Evolutionary conservation across 176 grass and related monocot species (phyloP).

Genomic region (Avena atlantica): DNA sequence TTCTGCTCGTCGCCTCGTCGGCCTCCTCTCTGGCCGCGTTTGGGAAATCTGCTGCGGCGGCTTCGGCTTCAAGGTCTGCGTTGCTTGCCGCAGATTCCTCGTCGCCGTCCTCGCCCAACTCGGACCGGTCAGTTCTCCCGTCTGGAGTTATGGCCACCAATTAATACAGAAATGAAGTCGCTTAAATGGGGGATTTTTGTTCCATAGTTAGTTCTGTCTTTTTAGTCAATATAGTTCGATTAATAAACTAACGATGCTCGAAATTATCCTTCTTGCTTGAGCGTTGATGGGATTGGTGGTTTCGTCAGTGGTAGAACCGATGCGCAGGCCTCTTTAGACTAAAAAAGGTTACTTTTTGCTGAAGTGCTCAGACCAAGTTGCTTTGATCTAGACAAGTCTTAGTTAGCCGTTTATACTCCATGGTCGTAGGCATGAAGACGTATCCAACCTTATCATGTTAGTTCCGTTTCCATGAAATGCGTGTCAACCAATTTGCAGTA

Average conservation of each 20-base stretch:
- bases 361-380: neutral
- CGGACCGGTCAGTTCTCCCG: constrained; percentile 54
- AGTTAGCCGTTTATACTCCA: neutral
- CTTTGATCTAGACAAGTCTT: constrained; percentile 28
- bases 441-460: neutral
- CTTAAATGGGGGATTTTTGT: constrained; percentile 43
- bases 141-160: neutral
- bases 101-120: constrained; percentile 54
- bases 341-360: neutral
- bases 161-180: neutral
- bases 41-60: constrained; percentile 33
- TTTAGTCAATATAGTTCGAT: neutral
- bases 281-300: neutral
- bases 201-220: neutral
- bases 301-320: constrained; percentile 10
- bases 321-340: neutral
- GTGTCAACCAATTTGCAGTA: neutral
- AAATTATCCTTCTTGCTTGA: neutral
- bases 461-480: constrained; percentile 29
- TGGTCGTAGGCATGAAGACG: neutral
- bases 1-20: constrained; percentile 61
- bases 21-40: constrained; percentile 40
- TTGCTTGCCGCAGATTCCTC: constrained; percentile 44
- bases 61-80: constrained; percentile 25
- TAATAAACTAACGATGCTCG: neutral